Base-by-base conservation (phyloP, 768 basidiomycete genomes). In the Clavaria fumosa region DNA sequence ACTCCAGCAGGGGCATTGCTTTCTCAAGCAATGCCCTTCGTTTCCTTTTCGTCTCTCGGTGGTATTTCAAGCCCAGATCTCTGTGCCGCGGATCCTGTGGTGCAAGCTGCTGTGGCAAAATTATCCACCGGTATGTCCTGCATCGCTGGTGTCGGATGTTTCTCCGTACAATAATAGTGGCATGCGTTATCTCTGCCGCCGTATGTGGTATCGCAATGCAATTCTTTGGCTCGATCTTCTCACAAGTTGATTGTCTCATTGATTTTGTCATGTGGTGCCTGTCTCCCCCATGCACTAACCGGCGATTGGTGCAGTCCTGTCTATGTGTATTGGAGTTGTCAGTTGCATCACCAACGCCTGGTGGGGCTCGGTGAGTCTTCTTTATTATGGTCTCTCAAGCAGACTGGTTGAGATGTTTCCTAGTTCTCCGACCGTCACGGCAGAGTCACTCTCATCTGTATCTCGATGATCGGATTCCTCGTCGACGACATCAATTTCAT, bases 341-440 rank as follows among this genome's bases (percentile, higher is more conserved):
- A 67, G 73, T 22, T 81, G 82, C 43, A 50, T 90, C 23, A 88
- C 85, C 2, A 76, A 78, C 9, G 83, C 72, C 2, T 90, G 76
- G 71, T 93, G 89, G 89, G 79, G 81, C 39, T 67, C 77, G 37
- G 79, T 81, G 55, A 53, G 77, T 62, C 3, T 14, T 32, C 18
- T 10, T 14, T 35, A 31, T 37, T 17, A 22, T 23, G 12, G 15
- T 7, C 23, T 4, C 12, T 23, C 31, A 34, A 37, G 20, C 42
- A 31, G 34, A 37, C 39, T 41, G 11, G 22, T 27, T 27, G 37
- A 51, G 45, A 40, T 34, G 23, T 41, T 21, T 12, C 5, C 22
- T 27, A 85, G 75, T 65, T 78, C 31, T 84, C 82, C 4, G 89
- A 95, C 56, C 67, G 80, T 11, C 56, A 69, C 50, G 89, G 89